Evolutionary conservation across 306 rosid species (phyloP), one percentile per base, ranked within the genome.

Genomic region (Cucurbita maxima): DNA sequence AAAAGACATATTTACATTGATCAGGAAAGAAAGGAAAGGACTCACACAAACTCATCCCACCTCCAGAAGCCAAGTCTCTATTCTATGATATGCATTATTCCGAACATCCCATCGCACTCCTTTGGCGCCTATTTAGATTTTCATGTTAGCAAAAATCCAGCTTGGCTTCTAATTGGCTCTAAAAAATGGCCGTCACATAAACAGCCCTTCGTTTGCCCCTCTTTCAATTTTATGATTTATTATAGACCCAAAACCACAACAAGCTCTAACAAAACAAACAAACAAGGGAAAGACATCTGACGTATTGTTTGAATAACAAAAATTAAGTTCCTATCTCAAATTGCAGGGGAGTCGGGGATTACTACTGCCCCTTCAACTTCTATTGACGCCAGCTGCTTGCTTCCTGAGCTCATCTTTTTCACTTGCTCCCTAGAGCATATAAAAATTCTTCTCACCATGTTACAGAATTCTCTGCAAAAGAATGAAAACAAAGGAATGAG

Each of bases 381-480:
- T 59, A 81, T 71, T 12, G 91, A 84, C 0, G 84, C 87, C 69
- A 62, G 69, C 51, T 78, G 79, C 79, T 88, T 82, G 80, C 84
- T 86, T 76, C 90, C 90, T 11, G 86, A 50, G 53, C 85, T 87
- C 87, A 94, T 85, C 81, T 88, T 92, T 83, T 87, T 94, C 76
- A 90, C 89, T 71, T 90, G 89, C 80, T 80, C 86, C 81, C 88
- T 87, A 22, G 89, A 89, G 68, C 92, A 86, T 66, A 95, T 91
- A 40, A 91, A 85, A 78, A 95, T 95, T 80, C 96, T 89, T 57
- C 81, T 89, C 75, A 88, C 99, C 87, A 91, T 85, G 58, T 77
- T 86, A 77, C 97, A 91, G 79, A 95, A 95, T 78, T 91, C 96
- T 34, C 99, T 95, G 88, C 79, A 50, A 69, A 48, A 69, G 74